Base-by-base conservation (phyloP, 2,329 filamentous ascomycete genomes). In the Diaporthe humulicola region DNA sequence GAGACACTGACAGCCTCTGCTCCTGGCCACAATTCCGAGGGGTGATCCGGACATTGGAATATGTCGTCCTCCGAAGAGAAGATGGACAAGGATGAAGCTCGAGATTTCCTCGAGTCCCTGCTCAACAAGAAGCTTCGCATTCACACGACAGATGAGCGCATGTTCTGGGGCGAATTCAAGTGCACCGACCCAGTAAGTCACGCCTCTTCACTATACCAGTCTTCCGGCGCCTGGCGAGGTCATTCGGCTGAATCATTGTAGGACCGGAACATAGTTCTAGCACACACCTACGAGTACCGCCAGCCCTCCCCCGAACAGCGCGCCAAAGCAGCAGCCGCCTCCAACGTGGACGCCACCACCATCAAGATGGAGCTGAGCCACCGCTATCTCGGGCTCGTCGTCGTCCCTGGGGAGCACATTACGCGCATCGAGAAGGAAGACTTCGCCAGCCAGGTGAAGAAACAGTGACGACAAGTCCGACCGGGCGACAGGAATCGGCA, bases 111-210 rank as follows among this genome's bases (percentile, higher is more conserved):
- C 38, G 83, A 84, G 45, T 90, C 92, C 33, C 90, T 97, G 69
- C 87, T 98, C 70, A 94, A 94, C 83, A 94, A 94, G 82, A 94
- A 91, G 52, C 86, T 98, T 45, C 93, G 95, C 74, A 86, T 98
- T 72, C 90, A 94, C 79, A 94, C 93, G 19, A 94, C 92, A 6
- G 96, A 98, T 82, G 91, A 91, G 22, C 94, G 97, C 75, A 92
- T 98, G 83, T 99, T 98, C 83, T 91, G 95, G 73, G 97, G 97
- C 28, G 89, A 92, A 77, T 94, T 99, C 85, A 98, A 97, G 85
- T 99, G 97, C 86, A 98, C 96, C 40, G 97, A 99, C 86, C 92
- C 93, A 75, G 95, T 97, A 86, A 69, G 90, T 88, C 17, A 48
- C 22, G 42, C 40, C 36, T 75, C 42, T 66, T 75, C 54, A 72